Evolutionary conservation across 371 early-diverging fungal genomes (phyloP).

Genomic region (Mucor plumbeus): DNA sequence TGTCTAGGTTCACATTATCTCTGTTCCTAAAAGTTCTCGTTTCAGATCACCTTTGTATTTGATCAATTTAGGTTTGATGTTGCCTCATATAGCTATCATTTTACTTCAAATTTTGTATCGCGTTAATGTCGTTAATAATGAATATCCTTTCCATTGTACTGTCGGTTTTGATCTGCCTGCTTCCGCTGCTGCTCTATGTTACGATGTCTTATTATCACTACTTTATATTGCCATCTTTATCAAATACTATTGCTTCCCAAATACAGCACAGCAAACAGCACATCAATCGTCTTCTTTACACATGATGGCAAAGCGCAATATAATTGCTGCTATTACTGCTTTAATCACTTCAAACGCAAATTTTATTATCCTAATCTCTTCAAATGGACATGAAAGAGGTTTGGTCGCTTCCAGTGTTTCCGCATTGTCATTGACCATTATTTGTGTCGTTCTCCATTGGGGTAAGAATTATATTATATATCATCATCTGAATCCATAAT

Average conservation of each 20-base stretch:
- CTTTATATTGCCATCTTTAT: slow-evolving; percentile 49
- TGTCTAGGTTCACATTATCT: slow-evolving; percentile 49
- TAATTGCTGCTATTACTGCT: slow-evolving; percentile 43
- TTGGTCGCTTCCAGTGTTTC: slow-evolving; percentile 39
- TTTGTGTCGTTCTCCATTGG: slow-evolving; percentile 45
- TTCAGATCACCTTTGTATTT: slow-evolving; percentile 49
- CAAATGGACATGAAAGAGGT: slow-evolving; percentile 44
- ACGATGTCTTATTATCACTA: slow-evolving; percentile 47
- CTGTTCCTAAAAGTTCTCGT: slow-evolving; percentile 45
- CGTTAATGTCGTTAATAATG: slow-evolving; percentile 24
- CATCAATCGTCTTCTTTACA: slow-evolving; percentile 44
- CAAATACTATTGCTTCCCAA: slow-evolving; percentile 50
- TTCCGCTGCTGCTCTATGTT: slow-evolving; percentile 50
- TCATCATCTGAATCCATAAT: background rate
- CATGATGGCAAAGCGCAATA: slow-evolving; percentile 56
- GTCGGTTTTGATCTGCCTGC: slow-evolving; percentile 53
- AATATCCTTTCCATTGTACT: slow-evolving; percentile 48
- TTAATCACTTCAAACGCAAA: slow-evolving; percentile 44
- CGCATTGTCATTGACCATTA: slow-evolving; percentile 40
- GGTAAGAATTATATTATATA: slow-evolving; percentile 21
- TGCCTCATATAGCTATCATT: slow-evolving; percentile 50
- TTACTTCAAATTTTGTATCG: slow-evolving; percentile 48
- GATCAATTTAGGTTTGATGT: slow-evolving; percentile 44
- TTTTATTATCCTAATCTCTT: slow-evolving; percentile 42
- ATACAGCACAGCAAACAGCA: slow-evolving; percentile 34